Percentiles rank a stretch among this genome's conserved stretches.
Evolutionary conservation across 2,329 filamentous ascomycete species (phyloP).

Genomic region (Hymenoscyphus infarciens): DNA sequence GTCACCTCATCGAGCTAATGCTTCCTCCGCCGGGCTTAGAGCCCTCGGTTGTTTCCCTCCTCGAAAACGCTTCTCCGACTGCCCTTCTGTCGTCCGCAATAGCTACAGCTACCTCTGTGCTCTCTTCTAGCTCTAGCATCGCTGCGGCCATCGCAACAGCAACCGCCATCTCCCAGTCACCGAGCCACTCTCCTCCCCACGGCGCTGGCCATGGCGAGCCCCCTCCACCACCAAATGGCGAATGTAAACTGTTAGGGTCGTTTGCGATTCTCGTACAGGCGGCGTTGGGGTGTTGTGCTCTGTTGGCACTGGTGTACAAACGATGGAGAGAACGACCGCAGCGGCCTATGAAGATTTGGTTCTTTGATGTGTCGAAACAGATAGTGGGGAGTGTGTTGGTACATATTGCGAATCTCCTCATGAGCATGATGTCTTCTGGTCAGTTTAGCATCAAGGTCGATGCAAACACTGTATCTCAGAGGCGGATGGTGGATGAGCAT

Average conservation of each 20-base stretch:
- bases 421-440: slow-evolving; percentile 92
- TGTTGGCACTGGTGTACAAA: slow-evolving; percentile 88
- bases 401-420: slow-evolving; percentile 88
- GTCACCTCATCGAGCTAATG: slow-evolving; percentile 21
- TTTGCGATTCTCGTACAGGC: slow-evolving; percentile 90
- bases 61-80: slow-evolving; percentile 27
- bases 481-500: slow-evolving; percentile 40
- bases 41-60: slow-evolving; percentile 24
- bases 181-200: neutral
- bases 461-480: slow-evolving; percentile 36
- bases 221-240: slow-evolving; percentile 49
- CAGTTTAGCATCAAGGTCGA: slow-evolving; percentile 67
- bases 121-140: slow-evolving; percentile 30
- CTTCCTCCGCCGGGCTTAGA: slow-evolving; percentile 32
- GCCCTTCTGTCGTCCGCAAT: slow-evolving; percentile 23
- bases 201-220: too few species aligned
- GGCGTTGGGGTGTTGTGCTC: slow-evolving; percentile 76
- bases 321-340: slow-evolving; percentile 89
- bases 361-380: slow-evolving; percentile 96
- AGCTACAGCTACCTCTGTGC: slow-evolving; percentile 25
- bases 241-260: slow-evolving; percentile 83
- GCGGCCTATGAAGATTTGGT: slow-evolving; percentile 92
- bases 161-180: slow-evolving; percentile 25
- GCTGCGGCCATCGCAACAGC: slow-evolving; percentile 32
- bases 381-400: slow-evolving; percentile 90